Percentiles rank a stretch among this genome's conserved stretches.
Evolutionary conservation across 2,329 filamentous ascomycete genomes (phyloP).

Genomic region (Beauveria caledonica): DNA sequence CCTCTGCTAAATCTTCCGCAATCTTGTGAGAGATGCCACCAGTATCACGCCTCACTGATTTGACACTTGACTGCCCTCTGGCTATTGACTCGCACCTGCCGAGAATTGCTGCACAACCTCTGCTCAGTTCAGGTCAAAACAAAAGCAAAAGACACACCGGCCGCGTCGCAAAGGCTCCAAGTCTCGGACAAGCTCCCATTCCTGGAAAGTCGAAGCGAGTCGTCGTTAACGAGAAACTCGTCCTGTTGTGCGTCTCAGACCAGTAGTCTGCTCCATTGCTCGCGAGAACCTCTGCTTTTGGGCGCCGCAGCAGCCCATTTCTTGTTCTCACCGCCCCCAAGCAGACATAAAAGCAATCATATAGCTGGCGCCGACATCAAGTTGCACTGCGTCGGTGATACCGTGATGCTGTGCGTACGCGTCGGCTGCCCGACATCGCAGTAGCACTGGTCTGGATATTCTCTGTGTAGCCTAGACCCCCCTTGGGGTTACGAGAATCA

Average conservation of each 20-base stretch:
- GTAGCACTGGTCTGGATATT: neutral
- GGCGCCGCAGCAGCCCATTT: neutral
- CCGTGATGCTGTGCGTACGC: neutral
- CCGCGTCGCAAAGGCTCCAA: neutral
- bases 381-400: conserved; percentile 2
- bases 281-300: neutral
- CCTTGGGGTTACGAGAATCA: neutral
- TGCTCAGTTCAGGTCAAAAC: neutral
- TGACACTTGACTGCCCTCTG: conserved; percentile 1
- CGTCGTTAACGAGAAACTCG: neutral
- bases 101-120: neutral
- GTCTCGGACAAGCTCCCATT: neutral
- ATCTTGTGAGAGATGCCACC: conserved; percentile 9
- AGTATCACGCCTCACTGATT: neutral
- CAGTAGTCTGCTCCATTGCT: neutral
- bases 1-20: neutral
- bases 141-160: neutral
- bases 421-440: neutral
- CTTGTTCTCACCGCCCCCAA: conserved; percentile 7
- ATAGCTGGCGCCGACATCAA: neutral
- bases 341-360: neutral
- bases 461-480: neutral
- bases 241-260: neutral
- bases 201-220: conserved; percentile 5
- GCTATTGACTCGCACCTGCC: neutral